Base-by-base conservation (phyloP, 352 stramenopile species). In the Blastocystis sp. region DNA sequence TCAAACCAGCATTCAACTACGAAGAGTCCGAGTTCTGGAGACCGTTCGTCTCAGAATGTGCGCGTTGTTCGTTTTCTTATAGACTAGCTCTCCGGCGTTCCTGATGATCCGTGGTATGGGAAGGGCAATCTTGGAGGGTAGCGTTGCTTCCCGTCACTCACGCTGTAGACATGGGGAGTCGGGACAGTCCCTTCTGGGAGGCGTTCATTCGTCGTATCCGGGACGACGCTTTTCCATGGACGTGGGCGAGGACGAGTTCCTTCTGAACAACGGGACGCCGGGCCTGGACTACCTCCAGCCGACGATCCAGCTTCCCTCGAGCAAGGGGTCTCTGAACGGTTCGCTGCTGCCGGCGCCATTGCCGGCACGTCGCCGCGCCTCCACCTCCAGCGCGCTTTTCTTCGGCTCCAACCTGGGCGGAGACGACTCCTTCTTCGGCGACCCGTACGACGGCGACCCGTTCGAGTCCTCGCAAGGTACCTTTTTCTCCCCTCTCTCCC, bases 391-490 rank as follows among this genome's bases (percentile, higher is more conserved):
- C 4, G 67, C n/a, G 14, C 38, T 78, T 3, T 27, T 59, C 57
- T 42, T 67, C 21, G n/a, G 42, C 32, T 67, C 57, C 7, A 42
- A 16, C 7, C 36, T 78, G 16, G 67, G 14, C 14, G 46, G 18
- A 27, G 67, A 78, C 18, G 42, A 59, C 36, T 38, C 67, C 24
- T 40, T 59, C 40, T 32, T 59, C 51, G 67, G 42, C 14, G 67
- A 59, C 11, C 6, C 46, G 7, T 61, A 57, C 51, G 67, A 78
- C 4, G 24, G 24, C 4, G 61, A 73, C n/a, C 24, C 36, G 18
- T 76, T 56, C 4, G 64, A 76, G 36, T 56, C 64, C 8, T 76
- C 64, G 36, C 64, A 76, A 42, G 64, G 64, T 76, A 49, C 18
- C 21, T 42, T 0, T 24, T 49, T 9, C 29, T 42, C n/a, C 36